Base-by-base conservation (phyloP, 495 filamentous ascomycete genomes). In the Hypoxylon lenormandii region DNA sequence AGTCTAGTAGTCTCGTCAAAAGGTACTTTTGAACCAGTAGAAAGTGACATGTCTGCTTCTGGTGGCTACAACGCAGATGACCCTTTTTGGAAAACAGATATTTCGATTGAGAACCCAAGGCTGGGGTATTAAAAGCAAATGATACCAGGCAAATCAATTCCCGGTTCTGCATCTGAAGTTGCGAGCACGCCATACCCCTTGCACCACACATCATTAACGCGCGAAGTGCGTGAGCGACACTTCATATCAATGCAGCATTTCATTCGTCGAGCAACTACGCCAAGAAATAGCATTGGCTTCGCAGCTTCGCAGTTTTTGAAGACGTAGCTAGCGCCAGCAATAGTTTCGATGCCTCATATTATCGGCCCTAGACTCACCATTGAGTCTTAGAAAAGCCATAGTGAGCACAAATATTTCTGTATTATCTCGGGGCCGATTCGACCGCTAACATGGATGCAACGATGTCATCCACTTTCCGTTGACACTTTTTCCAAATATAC, bases 141-240 rank as follows among this genome's bases (percentile, higher is more conserved):
- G 10, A 11, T 33, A 33, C 6, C 30, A 33, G 30, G 6, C 10
- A 33, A 33, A 28, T 28, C 30, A 33, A 33, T 33, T 33, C 26
- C 22, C 46, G 23, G 37, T 22, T 38, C 8, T 26, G 38, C 38
- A 16, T 36, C 28, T 54, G 23, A 45, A 66, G 11, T 26, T 26
- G 42, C n/a, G 13, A 71, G 62, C 68, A 66, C 68, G 63, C 13
- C 62, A 66, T 67, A 40, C 2, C 43, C 57, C 62, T 36, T 6
- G 50, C 51, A 58, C 8, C 37, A 45, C 68, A 71, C 68, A 61
- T 33, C 56, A 66, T 61, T 15, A 26, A 26, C 23, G 18, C 40
- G 30, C 5, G 6, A 5, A 33, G 30, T 1, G 30, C 6, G 26
- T 7, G 7, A 3, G 26, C 26, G 26, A 28, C 26, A 28, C 7